Conservation (phyloP, 2,329 filamentous ascomycete genomes). For the Karstenula rhodostoma region DNA sequence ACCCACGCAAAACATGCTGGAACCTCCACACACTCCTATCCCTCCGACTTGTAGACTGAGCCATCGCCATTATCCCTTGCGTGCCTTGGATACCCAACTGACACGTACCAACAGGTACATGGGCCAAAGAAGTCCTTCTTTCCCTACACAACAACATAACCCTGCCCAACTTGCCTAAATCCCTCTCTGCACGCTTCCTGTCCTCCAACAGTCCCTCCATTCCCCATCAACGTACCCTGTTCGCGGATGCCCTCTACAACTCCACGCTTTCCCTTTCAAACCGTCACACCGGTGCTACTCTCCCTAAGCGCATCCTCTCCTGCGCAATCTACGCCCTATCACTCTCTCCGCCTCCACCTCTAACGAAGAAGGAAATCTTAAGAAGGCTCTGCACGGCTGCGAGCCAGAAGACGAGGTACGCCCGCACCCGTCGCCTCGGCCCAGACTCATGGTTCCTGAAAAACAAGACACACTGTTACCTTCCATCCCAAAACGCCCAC, state of each 20-base stretch:
- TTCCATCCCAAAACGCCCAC: too few species aligned
- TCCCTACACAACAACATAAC: neutral
- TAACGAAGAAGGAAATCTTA: neutral
- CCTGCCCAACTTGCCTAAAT: neutral
- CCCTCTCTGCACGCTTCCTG: neutral
- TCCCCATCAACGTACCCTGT: neutral
- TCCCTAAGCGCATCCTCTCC: neutral
- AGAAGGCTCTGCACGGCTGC: neutral
- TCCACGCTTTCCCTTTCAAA: neutral
- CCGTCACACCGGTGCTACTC: neutral
- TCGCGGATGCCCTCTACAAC: conserved; percentile 1
- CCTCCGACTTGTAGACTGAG: conserved; percentile 16
- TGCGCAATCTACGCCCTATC: neutral
- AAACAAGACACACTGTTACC: neutral
- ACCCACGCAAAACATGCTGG: neutral
- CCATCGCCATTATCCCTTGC: too few species aligned
- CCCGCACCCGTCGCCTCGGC: neutral
- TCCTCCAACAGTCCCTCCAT: neutral
- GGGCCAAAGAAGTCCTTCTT: neutral
- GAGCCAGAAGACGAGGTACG: neutral
- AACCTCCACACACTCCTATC: neutral
- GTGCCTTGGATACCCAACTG: too few species aligned
- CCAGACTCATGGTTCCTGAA: neutral
- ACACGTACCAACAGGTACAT: neutral
- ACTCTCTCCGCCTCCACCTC: neutral